Conservation (phyloP, 441 rosid species). For the Adansonia grandidieri region DNA sequence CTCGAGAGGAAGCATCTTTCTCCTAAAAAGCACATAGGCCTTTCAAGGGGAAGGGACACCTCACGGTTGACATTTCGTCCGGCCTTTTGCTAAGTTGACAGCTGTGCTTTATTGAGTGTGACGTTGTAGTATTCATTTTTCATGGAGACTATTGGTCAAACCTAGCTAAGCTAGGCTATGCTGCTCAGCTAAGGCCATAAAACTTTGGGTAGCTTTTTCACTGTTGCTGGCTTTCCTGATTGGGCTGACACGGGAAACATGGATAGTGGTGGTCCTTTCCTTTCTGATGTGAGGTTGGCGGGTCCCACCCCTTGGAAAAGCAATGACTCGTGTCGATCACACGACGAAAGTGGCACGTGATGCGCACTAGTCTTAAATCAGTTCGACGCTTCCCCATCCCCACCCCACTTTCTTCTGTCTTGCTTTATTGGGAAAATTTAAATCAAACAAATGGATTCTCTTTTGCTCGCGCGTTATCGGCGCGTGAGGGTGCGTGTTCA, state of each 20-base stretch:
- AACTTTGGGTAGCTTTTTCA: background rate
- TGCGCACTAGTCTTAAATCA: constrained; percentile 21
- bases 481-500: no score
- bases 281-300: background rate
- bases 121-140: background rate
- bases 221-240: background rate
- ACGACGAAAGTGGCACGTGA: constrained; percentile 31
- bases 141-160: background rate
- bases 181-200: background rate
- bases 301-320: constrained; percentile 19
- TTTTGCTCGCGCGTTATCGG: background rate
- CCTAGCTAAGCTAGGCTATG: background rate
- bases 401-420: constrained; percentile 29
- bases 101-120: constrained; percentile 1
- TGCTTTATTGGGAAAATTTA: background rate
- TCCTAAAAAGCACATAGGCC: no score
- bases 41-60: constrained; percentile 21
- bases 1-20: no score
- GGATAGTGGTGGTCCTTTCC: background rate
- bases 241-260: constrained; percentile 24
- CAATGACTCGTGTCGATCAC: constrained; percentile 31
- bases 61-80: background rate
- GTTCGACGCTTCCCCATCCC: background rate
- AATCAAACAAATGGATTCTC: background rate
- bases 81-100: constrained; percentile 1